These are phyloP conservation scores for Talaromyces nanjingensis DNA, from an alignment of 495 filamentous ascomycete genomes.

Conservation along the genomic window DNA sequence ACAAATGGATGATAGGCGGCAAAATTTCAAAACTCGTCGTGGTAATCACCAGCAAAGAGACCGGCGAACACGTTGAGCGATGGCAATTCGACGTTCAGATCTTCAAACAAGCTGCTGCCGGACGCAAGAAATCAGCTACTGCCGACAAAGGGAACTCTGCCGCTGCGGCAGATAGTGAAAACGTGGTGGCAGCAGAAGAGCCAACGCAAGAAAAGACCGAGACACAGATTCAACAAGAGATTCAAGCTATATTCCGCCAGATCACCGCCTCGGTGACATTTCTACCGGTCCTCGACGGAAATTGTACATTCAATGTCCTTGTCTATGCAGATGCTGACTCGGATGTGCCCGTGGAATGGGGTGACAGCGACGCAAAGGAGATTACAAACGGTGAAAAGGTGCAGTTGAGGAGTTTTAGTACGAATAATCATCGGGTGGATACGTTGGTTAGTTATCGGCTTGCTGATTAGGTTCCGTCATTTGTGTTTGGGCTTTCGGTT, in stretches of 20 bases:
- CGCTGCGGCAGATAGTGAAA: conserved; percentile 52
- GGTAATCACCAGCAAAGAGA: conserved; percentile 92
- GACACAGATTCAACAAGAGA: conserved; percentile 88
- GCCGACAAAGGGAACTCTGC: conserved; percentile 9
- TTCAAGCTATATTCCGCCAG: conserved; percentile 92
- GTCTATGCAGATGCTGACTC: conserved; percentile 97
- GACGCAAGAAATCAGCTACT: conserved; percentile 9
- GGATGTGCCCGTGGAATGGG: conserved; percentile 97
- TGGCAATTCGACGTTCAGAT: conserved; percentile 93
- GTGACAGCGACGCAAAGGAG: conserved; percentile 96
- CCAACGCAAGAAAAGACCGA: conserved; percentile 67
- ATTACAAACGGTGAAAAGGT: conserved; percentile 95
- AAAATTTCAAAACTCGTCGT: conserved; percentile 96
- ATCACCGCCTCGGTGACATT: conserved; percentile 98
- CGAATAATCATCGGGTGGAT: conserved; percentile 85
- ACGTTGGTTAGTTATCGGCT: conserved; percentile 86
- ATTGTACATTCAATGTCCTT: conserved; percentile 97
- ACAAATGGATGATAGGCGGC: conserved; percentile 91
- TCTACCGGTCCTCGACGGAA: conserved; percentile 81
- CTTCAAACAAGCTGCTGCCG: neutral
- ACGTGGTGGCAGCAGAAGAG: conserved; percentile 23
- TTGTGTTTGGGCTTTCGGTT: neutral
- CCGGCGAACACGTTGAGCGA: conserved; percentile 88
- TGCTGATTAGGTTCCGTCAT: conserved; percentile 25
- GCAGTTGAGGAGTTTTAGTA: conserved; percentile 91